Evolutionary conservation across 345 rosid species (phyloP).

Genomic region (Alliaria petiolata): DNA sequence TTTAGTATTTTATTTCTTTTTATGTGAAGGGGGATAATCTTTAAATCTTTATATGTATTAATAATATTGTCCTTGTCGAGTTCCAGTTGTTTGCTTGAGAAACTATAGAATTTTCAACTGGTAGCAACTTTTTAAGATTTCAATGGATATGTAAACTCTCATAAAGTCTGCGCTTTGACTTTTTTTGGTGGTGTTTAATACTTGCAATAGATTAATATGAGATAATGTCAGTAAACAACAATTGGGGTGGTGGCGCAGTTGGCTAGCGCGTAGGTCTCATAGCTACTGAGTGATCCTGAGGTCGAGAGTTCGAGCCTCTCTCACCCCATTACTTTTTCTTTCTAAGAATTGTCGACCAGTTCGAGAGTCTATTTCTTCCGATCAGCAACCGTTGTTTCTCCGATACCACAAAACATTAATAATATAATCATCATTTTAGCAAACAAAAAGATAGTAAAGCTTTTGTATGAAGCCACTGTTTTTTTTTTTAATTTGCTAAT

Average conservation of each 20-base stretch:
- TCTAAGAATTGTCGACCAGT: too few species aligned
- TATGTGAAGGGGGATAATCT: constrained; percentile 9
- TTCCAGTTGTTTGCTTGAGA: constrained; percentile 10
- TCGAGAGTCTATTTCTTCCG: too few species aligned
- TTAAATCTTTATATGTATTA: neutral
- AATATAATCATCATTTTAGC: too few species aligned
- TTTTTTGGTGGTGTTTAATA: neutral
- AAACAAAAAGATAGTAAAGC: too few species aligned
- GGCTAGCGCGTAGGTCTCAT: constrained; percentile 99
- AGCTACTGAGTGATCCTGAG: constrained; percentile 87
- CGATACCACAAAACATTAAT: too few species aligned
- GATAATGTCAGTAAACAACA: accelerated
- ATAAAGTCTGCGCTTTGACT: neutral
- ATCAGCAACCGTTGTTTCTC: too few species aligned
- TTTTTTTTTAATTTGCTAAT: too few species aligned
- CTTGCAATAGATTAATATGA: accelerated
- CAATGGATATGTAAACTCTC: neutral
- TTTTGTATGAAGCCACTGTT: too few species aligned
- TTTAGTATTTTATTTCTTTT: constrained; percentile 8
- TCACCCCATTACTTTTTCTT: too few species aligned
- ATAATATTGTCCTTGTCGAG: neutral
- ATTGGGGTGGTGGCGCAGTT: constrained; percentile 93
- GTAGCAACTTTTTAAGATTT: neutral
- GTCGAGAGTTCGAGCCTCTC: constrained; percentile 98
- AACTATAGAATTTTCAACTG: neutral